Base-by-base conservation (phyloP, 1,284 basidiomycete species). In the Omphalotus olearius region DNA sequence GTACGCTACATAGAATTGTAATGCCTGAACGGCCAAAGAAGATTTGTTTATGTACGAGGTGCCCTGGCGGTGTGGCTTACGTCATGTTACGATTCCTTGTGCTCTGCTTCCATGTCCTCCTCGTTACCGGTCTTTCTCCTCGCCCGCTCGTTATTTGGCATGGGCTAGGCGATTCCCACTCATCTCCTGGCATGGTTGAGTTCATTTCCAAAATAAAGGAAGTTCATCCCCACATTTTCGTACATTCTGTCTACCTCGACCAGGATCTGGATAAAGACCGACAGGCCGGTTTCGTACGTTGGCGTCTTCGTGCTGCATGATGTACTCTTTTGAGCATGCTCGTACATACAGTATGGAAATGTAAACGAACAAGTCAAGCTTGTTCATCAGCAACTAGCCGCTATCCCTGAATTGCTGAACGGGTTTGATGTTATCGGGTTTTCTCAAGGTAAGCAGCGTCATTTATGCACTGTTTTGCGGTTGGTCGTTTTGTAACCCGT, bases 81-180 rank as follows among this genome's bases (percentile, higher is more conserved):
- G 33, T 16, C 1, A 43, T 40, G 10, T 18, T 50, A 14, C 41
- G 26, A 23, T 17, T 42, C 20, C 38, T 20, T 33, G 28, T 7
- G n/a, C 11, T 36, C 14, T 11, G 39, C 26, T 6, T 40, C 26
- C 37, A 23, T 44, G 11, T 30, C 18, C 16, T 16, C 25, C 39
- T 35, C 47, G 1, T 30, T 28, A 18, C 40, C 36, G 30, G 17
- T 43, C 1, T 16, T 11, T 18, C 28, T 37, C 64, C 64, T 25
- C 77, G 88, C 30, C 89, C 93, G 1, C 74, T 98, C 37, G 95
- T 97, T 33, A 73, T 98, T 54, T 98, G 95, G 96, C 96, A 99
- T 69, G 96, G 96, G 5, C 75, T 55, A 74, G 74, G 83, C 11
- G 84, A 89, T 64, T 77, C 80, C 0, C 77, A 87, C 59, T 71